Conservation (phyloP, 129 eudicot genomes). For the Ambrosia trifida region DNA sequence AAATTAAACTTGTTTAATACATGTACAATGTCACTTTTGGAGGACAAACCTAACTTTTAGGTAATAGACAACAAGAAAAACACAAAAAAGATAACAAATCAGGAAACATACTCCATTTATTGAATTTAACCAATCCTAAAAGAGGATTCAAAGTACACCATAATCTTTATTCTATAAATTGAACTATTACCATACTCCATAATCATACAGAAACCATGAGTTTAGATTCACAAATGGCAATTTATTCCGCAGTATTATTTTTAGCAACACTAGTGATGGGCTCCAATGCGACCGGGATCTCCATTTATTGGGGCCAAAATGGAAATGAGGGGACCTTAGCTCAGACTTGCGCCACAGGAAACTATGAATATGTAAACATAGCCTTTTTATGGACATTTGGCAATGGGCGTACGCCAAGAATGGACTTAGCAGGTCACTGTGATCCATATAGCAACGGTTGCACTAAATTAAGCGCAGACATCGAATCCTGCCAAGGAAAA, state of each 20-base stretch:
- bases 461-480: conserved; percentile 24
- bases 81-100: conserved; percentile 10
- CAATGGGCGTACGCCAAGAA: conserved; percentile 33
- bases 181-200: not conserved
- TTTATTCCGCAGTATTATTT: not conserved
- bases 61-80: not conserved
- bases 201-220: not conserved
- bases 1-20: not conserved
- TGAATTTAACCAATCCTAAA: conserved; percentile 4
- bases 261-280: conserved; percentile 19
- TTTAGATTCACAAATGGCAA: conserved; percentile 18
- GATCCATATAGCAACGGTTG: conserved; percentile 38
- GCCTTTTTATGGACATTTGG: conserved; percentile 44
- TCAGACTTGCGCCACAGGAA: conserved; percentile 38
- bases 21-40: not conserved
- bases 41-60: not conserved
- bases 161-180: conserved; percentile 12
- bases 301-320: conserved; percentile 47
- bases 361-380: conserved; percentile 36
- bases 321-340: conserved; percentile 41
- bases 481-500: conserved; percentile 31
- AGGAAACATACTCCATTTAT: not conserved
- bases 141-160: conserved; percentile 3
- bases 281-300: conserved; percentile 28
- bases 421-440: conserved; percentile 42